Base-by-base conservation (phyloP, 1,139 yeast species). In the Pichia sp. region DNA sequence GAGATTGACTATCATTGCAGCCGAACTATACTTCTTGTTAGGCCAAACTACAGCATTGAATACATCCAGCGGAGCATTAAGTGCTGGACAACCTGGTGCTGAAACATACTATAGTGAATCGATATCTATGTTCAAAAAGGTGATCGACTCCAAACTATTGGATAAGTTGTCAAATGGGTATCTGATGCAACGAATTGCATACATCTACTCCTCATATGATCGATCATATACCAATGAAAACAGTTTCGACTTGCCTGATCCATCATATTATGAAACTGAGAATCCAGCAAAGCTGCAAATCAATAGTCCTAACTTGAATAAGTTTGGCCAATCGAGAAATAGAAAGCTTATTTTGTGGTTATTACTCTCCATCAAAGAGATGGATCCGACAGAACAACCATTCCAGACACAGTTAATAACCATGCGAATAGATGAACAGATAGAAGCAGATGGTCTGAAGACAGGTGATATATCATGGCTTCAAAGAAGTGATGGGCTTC, bases 291-390 rank as follows among this genome's bases (percentile, higher is more conserved):
- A 79, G 53, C 46, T 75, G n/a, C 39, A 46, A 2, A 38, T 38
- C 11, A 12, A 14, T 4, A 65, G 67, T 12, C 61, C 69, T 3
- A 65, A 68, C 32, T 63, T 71, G 48, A 67, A 70, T 4, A 68
- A 72, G 0, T 63, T 74, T 31, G 90, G 89, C 0, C 61, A 79
- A 34, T 76, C 85, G 1, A 71, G 95, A 48, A 67, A 67, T 45
- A 74, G 97, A 48, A 89, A 88, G 60, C 81, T 93, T 1, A 81
- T 89, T 0, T 72, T 91, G 31, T 91, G 96, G 91, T 76, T 78
- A 57, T 65, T 90, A 18, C 66, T 91, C 22, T 83, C 96, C 0
- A 85, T 91, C 5, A 79, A 79, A 48, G 88, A 48, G 30, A 17
- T 42, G 7, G 69, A 70, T 44, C 60, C 63, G 3, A 46, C 35